Evolutionary conservation across 371 early-diverging fungal genomes (phyloP), one percentile per base, ranked within the genome.

Genomic region (Apophysomyces variabilis): DNA sequence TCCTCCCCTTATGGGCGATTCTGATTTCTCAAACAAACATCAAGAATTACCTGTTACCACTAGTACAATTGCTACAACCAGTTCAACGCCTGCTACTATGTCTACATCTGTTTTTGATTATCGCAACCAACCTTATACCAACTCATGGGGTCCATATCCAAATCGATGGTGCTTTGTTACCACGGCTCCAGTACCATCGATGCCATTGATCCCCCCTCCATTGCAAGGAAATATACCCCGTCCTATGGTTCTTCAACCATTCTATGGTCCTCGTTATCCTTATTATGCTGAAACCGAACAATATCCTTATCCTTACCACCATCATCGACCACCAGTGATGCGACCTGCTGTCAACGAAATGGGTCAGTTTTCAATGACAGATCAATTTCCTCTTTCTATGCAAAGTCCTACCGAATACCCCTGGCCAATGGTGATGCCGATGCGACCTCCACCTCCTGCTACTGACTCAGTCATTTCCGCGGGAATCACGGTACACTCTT

Each of bases 241-340:
- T n/a, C 47, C 47, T 11, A 50, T 50, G 54, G 11, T 13, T 11
- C 1, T 41, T 8, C 11, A 13, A 13, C 41, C 41, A 13, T 41
- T 11, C 41, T 41, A 41, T 41, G 54, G 32, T 26, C 18, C 8
- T 21, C 54, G 32, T 21, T 50, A 50, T 11, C 54, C 16, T 9
- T 50, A 50, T 11, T 50, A 50, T 50, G 21, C 54, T 5, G 54
- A 21, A 8, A 21, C 21, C 21, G 54, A 50, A 21, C 16, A 50
- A 2, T 50, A 50, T 21, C 18, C 16, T 21, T 50, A 50, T 50
- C 54, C 16, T 11, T 50, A 50, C 54, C 21, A 50, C 2, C 54
- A 50, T 50, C 46, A 61, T 32, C 61, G 45, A 9, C 45, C 45
- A 13, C 61, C 61, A 8, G 13, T 50, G 56, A 35, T 39, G 18